These are phyloP conservation scores for Hyaloperonospora brassicae DNA, from an alignment of 352 stramenopile genomes.

Conservation along the genomic window DNA sequence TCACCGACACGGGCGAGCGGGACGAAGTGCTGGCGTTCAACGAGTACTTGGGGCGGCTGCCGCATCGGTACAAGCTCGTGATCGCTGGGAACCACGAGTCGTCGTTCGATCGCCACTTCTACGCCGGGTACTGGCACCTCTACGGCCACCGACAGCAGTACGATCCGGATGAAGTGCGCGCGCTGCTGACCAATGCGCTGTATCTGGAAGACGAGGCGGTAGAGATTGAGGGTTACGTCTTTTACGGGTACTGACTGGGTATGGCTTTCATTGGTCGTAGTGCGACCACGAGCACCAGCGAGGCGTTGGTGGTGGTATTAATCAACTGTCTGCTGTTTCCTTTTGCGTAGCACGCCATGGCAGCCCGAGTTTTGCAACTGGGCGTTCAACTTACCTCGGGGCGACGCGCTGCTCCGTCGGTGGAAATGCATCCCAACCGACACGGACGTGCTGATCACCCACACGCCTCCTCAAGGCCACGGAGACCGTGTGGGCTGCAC, in stretches of 20 bases:
- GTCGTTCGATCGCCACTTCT: slow-evolving; percentile 67
- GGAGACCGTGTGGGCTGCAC: slow-evolving; percentile 52
- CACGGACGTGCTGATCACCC: slow-evolving; percentile 84
- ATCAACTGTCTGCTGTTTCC: neutral
- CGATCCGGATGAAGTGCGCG: slow-evolving; percentile 56
- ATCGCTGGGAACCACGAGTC: slow-evolving; percentile 79
- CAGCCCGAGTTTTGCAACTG: slow-evolving; percentile 82
- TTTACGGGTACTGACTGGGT: slow-evolving; percentile 78
- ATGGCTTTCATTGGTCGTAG: no score
- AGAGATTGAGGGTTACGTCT: slow-evolving; percentile 61
- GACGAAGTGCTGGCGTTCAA: slow-evolving; percentile 64
- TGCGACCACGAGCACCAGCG: neutral
- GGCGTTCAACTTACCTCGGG: slow-evolving; percentile 67
- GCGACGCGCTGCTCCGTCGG: slow-evolving; percentile 29
- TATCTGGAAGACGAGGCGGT: slow-evolving; percentile 74
- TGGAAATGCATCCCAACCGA: slow-evolving; percentile 49
- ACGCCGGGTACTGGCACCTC: slow-evolving; percentile 57
- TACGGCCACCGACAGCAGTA: slow-evolving; percentile 65
- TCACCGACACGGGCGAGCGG: slow-evolving; percentile 70
- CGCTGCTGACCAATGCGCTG: slow-evolving; percentile 63
- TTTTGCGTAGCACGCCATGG: slow-evolving; percentile 43
- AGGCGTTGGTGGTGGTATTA: neutral
- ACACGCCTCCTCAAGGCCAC: slow-evolving; percentile 76
- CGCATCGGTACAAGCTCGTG: slow-evolving; percentile 72
- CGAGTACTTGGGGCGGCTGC: slow-evolving; percentile 52